Evolutionary conservation across 1,284 basidiomycete species (phyloP), one percentile per base, ranked within the genome.

Genomic region (Phylloporus sp.): DNA sequence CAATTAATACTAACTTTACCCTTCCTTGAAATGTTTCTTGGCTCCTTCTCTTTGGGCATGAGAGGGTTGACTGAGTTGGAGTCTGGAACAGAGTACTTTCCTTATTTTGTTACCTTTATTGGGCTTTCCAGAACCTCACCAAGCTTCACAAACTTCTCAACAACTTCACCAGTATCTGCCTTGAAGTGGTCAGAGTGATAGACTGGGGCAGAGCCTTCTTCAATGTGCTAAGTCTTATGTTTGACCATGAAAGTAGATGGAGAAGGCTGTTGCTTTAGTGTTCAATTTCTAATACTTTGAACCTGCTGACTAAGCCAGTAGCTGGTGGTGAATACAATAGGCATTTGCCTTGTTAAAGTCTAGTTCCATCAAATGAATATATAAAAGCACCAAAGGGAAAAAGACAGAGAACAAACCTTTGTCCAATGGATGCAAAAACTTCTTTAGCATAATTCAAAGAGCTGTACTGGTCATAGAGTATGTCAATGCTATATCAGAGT

Each of bases 291-390:
- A n/a, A n/a, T n/a, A 42, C 18, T 42, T 8, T 18, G 17, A 42
- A 42, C 40, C 22, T 42, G 40, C 40, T 42, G 40, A 42, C 40
- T 42, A 42, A 42, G 40, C 40, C n/a, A n/a, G n/a, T n/a, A n/a
- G n/a, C n/a, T n/a, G n/a, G n/a, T n/a, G n/a, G n/a, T n/a, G n/a
- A n/a, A n/a, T n/a, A n/a, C n/a, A n/a, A n/a, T n/a, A n/a, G n/a
- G n/a, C 98, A 77, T 99, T 98, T 49, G 96, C 94, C 83, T 98
- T 98, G 82, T 98, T 96, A 73, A 99, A 99, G 77, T 97, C 96
- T 90, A 82, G 73, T 68, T 84, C 82, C 82, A 57, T 75, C 74
- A 68, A 74, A 77, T 76, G 69, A 77, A 74, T 73, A 73, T 69
- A 67, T 72, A 69, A 64, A 62, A 67, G 66, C 61, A 61, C 63